Evolutionary conservation across 1,284 basidiomycete genomes (phyloP), one percentile per base, ranked within the genome.

Genomic region (Porogramme epimiltina): DNA sequence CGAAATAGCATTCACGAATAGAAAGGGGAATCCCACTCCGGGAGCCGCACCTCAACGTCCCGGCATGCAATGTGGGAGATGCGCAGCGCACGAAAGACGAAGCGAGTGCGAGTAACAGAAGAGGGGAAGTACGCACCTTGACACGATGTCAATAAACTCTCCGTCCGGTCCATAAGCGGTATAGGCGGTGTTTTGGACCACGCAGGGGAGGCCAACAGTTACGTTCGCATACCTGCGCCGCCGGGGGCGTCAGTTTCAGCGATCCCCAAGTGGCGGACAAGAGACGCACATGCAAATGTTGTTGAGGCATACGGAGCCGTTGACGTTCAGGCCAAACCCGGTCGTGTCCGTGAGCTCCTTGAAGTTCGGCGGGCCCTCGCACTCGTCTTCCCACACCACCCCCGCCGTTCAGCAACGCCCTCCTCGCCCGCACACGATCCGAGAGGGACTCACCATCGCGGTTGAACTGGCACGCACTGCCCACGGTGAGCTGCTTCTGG

Each of bases 271-370:
- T 25, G 24, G 36, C 23, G 45, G 19, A 42, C 40, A 19, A 19
- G 39, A 23, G n/a, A 76, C 88, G 47, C 66, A 92, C 89, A 86
- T 83, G 85, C 91, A 93, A 4, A 78, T 68, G 62, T 85, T 87
- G 66, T 91, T 88, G 47, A 95, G 77, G 66, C 92, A 94, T 25
- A 93, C 78, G 2, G 89, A 84, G 23, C 91, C 92, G 65, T 93
- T 90, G 58, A 83, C 73, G 69, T 94, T 94, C 33, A 84, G 77
- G 33, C 85, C 86, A 20, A 79, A 75, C 24, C 78, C 75, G 23
- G 67, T 74, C 4, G 62, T 72, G 56, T 89, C 87, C 15, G 78
- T 75, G 19, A 93, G 77, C 4, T 89, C 79, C 48, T 70, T 71
- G 59, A 71, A 81, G 64, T 93, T 85, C 2, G 81, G 75, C 3